Evolutionary conservation across 2,329 filamentous ascomycete species (phyloP).

Genomic region (Claviceps pazoutovae): DNA sequence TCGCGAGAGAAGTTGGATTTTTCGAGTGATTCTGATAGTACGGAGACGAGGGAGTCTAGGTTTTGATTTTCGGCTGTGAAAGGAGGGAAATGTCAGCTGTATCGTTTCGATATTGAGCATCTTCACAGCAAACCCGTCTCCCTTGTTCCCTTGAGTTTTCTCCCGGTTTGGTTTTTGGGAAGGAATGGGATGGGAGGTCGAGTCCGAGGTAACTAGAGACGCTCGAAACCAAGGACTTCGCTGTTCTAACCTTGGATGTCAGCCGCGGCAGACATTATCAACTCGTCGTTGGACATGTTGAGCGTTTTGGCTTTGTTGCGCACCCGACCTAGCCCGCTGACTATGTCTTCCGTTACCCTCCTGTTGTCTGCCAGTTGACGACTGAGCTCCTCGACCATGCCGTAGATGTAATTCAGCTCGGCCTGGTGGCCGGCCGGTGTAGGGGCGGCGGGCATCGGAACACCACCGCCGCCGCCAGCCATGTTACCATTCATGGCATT

Average conservation of each 20-base stretch:
- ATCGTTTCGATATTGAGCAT: neutral
- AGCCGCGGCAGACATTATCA: slow-evolving; percentile 40
- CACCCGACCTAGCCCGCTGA: slow-evolving; percentile 47
- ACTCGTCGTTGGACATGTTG: slow-evolving; percentile 41
- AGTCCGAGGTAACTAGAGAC: too few relatives aligned
- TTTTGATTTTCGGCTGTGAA: slow-evolving; percentile 41
- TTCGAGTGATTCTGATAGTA: slow-evolving; percentile 48
- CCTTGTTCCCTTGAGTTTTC: neutral
- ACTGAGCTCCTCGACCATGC: slow-evolving; percentile 53
- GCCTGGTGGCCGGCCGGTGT: slow-evolving; percentile 55
- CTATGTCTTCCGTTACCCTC: slow-evolving; percentile 47
- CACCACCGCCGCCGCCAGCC: slow-evolving; percentile 16
- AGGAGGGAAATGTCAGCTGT: neutral
- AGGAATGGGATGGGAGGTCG: too few relatives aligned
- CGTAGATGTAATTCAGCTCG: slow-evolving; percentile 54
- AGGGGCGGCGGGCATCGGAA: slow-evolving; percentile 30
- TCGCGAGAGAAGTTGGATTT: slow-evolving; percentile 46
- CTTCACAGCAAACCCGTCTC: neutral
- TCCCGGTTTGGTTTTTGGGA: too few relatives aligned
- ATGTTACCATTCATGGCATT: slow-evolving; percentile 28
- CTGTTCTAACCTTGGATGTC: slow-evolving; percentile 38
- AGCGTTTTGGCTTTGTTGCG: slow-evolving; percentile 40
- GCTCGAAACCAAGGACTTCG: too few relatives aligned
- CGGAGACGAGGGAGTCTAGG: slow-evolving; percentile 46
- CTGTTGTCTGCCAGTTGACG: slow-evolving; percentile 48